These are phyloP conservation scores for Emmonsiellopsis sp. DNA, from an alignment of 2,329 filamentous ascomycete species.

Conservation along the genomic window DNA sequence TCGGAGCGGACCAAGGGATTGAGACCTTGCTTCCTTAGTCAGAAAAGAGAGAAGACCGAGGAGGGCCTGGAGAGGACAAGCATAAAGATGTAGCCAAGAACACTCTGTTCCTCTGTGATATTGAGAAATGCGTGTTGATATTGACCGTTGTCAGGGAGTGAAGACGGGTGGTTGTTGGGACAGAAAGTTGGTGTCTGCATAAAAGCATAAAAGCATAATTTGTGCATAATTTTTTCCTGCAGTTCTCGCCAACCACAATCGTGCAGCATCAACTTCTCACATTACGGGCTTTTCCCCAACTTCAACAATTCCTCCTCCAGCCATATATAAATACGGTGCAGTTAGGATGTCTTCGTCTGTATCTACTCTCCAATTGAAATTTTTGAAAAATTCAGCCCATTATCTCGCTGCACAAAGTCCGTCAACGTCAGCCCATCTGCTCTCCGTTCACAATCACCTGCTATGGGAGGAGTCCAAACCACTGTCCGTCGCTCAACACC, in stretches of 20 bases:
- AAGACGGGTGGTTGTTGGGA: neutral
- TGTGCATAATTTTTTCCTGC: too few relatives aligned
- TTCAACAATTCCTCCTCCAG: too few relatives aligned
- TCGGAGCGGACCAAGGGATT: too few relatives aligned
- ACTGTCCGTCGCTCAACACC: slow-evolving; percentile 24
- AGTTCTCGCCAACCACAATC: too few relatives aligned
- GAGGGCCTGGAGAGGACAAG: neutral
- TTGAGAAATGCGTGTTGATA: neutral
- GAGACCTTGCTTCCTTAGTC: neutral
- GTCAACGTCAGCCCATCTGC: slow-evolving; percentile 34
- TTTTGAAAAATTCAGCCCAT: slow-evolving; percentile 28
- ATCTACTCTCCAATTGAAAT: slow-evolving; percentile 18
- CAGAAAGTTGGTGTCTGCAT: neutral
- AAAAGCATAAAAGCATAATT: too few relatives aligned
- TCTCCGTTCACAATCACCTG: slow-evolving; percentile 28
- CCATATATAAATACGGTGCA: neutral
- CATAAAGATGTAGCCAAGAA: neutral
- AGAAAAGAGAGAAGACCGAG: neutral
- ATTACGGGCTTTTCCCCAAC: too few relatives aligned
- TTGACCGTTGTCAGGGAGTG: neutral
- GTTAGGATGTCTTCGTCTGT: slow-evolving; percentile 2
- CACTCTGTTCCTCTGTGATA: neutral
- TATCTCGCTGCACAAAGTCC: slow-evolving; percentile 24
- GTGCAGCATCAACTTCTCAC: too few relatives aligned
- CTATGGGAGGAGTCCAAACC: slow-evolving; percentile 25